These are phyloP conservation scores for Clonostachys rhizophaga DNA, from an alignment of 2,329 filamentous ascomycete genomes.

Conservation along the genomic window DNA sequence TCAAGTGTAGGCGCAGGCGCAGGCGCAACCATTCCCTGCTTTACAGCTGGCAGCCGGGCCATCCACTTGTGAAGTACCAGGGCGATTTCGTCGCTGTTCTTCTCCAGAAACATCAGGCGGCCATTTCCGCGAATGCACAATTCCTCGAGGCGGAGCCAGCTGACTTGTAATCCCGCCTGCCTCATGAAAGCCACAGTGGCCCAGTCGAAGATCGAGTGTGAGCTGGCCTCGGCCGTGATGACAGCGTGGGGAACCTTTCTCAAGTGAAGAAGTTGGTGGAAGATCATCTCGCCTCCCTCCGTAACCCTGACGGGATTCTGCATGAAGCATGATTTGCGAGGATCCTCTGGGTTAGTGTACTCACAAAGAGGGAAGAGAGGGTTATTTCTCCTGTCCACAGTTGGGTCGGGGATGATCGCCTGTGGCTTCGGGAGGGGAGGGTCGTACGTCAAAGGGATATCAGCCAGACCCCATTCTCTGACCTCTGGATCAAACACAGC, in stretches of 20 bases:
- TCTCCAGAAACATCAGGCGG: constrained; percentile 49
- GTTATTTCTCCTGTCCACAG: neutral
- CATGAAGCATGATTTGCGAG: neutral
- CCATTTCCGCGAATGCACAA: constrained; percentile 46
- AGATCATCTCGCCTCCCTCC: neutral
- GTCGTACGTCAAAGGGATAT: constrained; percentile 39
- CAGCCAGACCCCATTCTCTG: constrained; percentile 38
- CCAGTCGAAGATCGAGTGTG: constrained; percentile 50
- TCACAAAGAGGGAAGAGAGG: neutral
- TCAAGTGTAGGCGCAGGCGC: too few species aligned
- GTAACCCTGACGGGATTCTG: neutral
- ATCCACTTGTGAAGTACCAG: constrained; percentile 24
- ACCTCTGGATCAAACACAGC: constrained; percentile 16
- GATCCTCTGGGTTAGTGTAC: neutral
- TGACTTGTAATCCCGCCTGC: constrained; percentile 42
- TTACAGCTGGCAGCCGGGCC: neutral
- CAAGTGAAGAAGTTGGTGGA: constrained; percentile 40
- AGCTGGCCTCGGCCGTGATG: constrained; percentile 46
- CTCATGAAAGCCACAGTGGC: constrained; percentile 45
- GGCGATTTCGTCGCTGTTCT: constrained; percentile 40
- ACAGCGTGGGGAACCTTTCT: constrained; percentile 39
- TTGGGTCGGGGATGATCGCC: neutral
- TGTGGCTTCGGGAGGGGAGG: constrained; percentile 20
- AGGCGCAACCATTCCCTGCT: too few species aligned
- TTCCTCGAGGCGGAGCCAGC: constrained; percentile 37